A percentile compares a stretch with the other conserved stretches of the same genome.
Evolutionary conservation across 2,329 filamentous ascomycete species (phyloP).

Genomic region (Monascus ruber): DNA sequence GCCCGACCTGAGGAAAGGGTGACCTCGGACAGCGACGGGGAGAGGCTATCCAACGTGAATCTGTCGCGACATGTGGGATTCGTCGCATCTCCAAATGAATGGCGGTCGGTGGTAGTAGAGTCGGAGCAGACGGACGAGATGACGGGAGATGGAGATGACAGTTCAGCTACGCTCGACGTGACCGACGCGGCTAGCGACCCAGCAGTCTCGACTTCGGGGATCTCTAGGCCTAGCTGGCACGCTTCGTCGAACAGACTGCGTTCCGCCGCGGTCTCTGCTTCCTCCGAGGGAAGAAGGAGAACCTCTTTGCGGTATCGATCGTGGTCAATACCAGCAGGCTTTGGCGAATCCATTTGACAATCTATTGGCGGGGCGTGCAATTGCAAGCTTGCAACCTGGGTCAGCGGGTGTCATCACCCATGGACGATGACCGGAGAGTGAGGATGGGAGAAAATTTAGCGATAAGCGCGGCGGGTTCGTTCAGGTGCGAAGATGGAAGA

Average conservation of each 20-base stretch:
- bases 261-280: slow-evolving; percentile 28
- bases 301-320: slow-evolving; percentile 27
- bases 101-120: slow-evolving; percentile 21
- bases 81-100: slow-evolving; percentile 17
- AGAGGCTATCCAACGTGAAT: slow-evolving; percentile 18
- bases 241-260: slow-evolving; percentile 28
- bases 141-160: slow-evolving; percentile 18
- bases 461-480: no score
- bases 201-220: slow-evolving; percentile 20
- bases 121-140: slow-evolving; percentile 16
- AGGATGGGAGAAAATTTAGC: no score
- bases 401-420: no score
- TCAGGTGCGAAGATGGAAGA: no score
- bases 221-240: slow-evolving; percentile 24
- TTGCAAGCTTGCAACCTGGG: no score
- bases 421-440: no score
- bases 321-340: slow-evolving; percentile 19
- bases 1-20: slow-evolving; percentile 18
- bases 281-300: slow-evolving; percentile 20
- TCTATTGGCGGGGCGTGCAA: no score
- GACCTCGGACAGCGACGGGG: slow-evolving; percentile 20
- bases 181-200: slow-evolving; percentile 26
- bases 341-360: slow-evolving; percentile 2
- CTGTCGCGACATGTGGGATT: slow-evolving; percentile 13
- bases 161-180: slow-evolving; percentile 22